Base-by-base conservation (phyloP, 2,329 filamentous ascomycete species). In the Aspergillus pseudonomiae region DNA sequence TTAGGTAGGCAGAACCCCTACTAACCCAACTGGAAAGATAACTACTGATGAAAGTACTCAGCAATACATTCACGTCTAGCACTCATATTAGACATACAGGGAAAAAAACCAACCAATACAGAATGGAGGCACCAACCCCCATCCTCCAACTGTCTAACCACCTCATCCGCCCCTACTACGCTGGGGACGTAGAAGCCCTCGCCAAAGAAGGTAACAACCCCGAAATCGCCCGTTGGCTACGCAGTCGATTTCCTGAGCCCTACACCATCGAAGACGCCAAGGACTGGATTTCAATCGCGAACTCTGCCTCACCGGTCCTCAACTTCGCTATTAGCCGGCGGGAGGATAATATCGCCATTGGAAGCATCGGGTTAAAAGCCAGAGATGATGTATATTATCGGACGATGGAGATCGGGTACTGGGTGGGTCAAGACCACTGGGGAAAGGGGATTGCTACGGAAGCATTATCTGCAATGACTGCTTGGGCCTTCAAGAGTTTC, bases 381-480 rank as follows among this genome's bases (percentile, higher is more conserved):
- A 26, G 19, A 2, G 36, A n/a, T 0, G 63, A 65, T 28, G 46
- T 65, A 3, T 50, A 63, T 16, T 34, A 63, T 41, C 61, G 63
- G 4, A 57, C 63, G 1, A 61, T 63, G 57, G 61, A 57, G 12
- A 26, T 65, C 7, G 63, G 63, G 48, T 65, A 65, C 53, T 65
- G 63, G 63, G 6, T 65, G n/a, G 61, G 61, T 1, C 45, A 65
- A 41, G 48, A 39, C 21, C 46, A 59, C 28, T 65, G 63, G 63
- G 53, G 63, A 5, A 57, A 43, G 46, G 63, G 63, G 1, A 59
- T 65, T 59, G 61, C 43, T 26, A 63, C 52, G 4, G 61, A 65
- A 43, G 63, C 48, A 10, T 12, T 65, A 6, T 26, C n/a, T 30
- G 53, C 45, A 1, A 26, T 65, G 45, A 30, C 57, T 3, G 14